Conservation (phyloP, 2,329 filamentous ascomycete genomes). For the Fusarium mundagurra region DNA sequence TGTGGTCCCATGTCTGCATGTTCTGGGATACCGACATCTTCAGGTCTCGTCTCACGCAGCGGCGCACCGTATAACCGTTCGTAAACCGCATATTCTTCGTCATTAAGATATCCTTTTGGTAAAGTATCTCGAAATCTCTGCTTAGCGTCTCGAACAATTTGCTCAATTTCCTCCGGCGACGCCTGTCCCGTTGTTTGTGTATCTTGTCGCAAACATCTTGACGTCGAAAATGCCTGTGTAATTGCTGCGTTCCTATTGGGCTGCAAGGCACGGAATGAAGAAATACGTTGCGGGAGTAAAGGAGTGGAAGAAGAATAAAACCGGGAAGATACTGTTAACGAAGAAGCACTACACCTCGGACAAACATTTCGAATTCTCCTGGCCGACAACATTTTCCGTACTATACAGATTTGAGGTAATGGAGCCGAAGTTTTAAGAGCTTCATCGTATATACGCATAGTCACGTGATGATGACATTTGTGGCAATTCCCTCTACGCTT, state of each 20-base stretch:
- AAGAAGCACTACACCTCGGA: constrained; percentile 40
- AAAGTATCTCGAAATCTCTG: constrained; percentile 81
- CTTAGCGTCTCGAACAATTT: constrained; percentile 74
- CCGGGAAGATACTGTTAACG: constrained; percentile 19
- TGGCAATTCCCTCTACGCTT: constrained; percentile 2
- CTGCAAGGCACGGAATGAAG: constrained; percentile 24
- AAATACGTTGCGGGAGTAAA: constrained; percentile 27
- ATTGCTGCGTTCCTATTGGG: constrained; percentile 42
- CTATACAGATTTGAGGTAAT: constrained; percentile 26
- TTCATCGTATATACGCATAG: constrained; percentile 14
- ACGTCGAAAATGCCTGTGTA: constrained; percentile 46
- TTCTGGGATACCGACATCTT: constrained; percentile 64
- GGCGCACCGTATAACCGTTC: constrained; percentile 84
- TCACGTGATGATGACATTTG: constrained; percentile 43
- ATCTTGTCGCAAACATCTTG: constrained; percentile 39
- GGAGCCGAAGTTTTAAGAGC: constrained; percentile 5
- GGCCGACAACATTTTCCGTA: constrained; percentile 49
- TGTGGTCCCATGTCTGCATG: constrained; percentile 50
- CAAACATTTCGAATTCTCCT: constrained; percentile 48
- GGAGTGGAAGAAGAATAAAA: constrained; percentile 19
- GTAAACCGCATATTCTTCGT: constrained; percentile 79
- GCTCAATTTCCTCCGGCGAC: constrained; percentile 60
- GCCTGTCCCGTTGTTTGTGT: constrained; percentile 1
- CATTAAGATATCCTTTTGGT: constrained; percentile 74
- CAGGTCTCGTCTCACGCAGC: constrained; percentile 66